Evolutionary conservation across 805 yeast species (phyloP).

Genomic region (Tetrapisispora namnaoensis): DNA sequence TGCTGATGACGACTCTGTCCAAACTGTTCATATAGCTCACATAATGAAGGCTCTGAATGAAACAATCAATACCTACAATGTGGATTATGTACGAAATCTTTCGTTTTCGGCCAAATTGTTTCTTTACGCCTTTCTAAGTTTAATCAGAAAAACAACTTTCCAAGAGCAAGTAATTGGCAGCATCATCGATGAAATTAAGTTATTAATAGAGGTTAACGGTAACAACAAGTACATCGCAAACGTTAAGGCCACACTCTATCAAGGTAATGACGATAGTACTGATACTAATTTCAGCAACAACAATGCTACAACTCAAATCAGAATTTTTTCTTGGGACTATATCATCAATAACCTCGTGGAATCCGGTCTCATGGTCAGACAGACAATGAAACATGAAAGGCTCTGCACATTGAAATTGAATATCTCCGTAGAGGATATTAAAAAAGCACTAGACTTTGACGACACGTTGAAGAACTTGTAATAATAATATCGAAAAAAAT

Average conservation of each 20-base stretch:
- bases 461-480: conserved; percentile 30
- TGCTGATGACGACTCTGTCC: conserved; percentile 28
- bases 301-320: conserved; percentile 37
- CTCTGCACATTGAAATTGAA: conserved; percentile 52
- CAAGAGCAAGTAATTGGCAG: conserved; percentile 70
- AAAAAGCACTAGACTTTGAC: conserved; percentile 51
- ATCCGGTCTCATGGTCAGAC: conserved; percentile 65
- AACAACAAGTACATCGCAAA: conserved; percentile 22
- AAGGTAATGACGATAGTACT: neutral
- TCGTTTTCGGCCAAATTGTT: conserved; percentile 65
- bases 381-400: conserved; percentile 59
- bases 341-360: conserved; percentile 65
- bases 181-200: conserved; percentile 64
- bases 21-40: conserved; percentile 59
- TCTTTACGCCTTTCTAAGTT: conserved; percentile 54
- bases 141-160: conserved; percentile 55
- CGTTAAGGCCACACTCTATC: conserved; percentile 18
- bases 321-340: conserved; percentile 44
- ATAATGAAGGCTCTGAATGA: conserved; percentile 73
- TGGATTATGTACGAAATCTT: conserved; percentile 45
- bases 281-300: conserved; percentile 18
- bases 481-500: neutral
- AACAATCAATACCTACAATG: conserved; percentile 65
- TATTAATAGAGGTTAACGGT: conserved; percentile 36
- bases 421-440: conserved; percentile 61